Evolutionary conservation across 768 basidiomycete genomes (phyloP), one percentile per base, ranked within the genome.

Genomic region (Suillus ampliporus): DNA sequence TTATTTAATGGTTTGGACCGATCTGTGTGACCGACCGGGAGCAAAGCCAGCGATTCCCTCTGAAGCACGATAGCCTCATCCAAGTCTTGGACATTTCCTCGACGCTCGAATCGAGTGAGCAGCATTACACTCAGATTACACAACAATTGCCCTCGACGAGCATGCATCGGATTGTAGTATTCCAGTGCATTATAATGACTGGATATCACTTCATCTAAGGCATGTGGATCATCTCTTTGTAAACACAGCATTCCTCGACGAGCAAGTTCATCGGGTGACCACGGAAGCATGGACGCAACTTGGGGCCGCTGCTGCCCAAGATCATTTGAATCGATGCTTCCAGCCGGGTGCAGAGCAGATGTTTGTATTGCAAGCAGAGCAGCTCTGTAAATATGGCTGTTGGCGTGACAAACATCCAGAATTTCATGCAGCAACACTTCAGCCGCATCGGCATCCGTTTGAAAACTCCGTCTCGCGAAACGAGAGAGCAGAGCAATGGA

Each of bases 111-210:
- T 21, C 62, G 63, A 15, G 14, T 28, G 13, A n/a, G 7, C 21
- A 67, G 61, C 28, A 58, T 51, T 52, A 13, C 28, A 21, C 63
- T 67, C 14, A 69, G 64, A 43, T 69, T 67, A 66, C 59, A 70
- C 60, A 43, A 4, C 41, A 43, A 43, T n/a, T 9, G 7, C 19
- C 41, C 19, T 43, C 41, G 41, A 7, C 8, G 4, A 43, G 5
- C 19, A 43, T 43, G 41, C 7, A n/a, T n/a, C 2, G 6, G 7
- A 17, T 4, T 19, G 19, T 43, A 43, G 41, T 43, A 43, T 26
- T 15, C 26, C 28, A 58, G 19, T 35, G 56, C 56, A 13, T n/a
- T 17, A 23, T 19, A 26, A 41, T 37, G 35, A n/a, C 10, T 8
- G n/a, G 34, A 35, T n/a, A 57, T 40, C 14, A 21, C 35, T 15